Evolutionary conservation across 2,329 filamentous ascomycete species (phyloP).

Genomic region (Penicillium sp.): DNA sequence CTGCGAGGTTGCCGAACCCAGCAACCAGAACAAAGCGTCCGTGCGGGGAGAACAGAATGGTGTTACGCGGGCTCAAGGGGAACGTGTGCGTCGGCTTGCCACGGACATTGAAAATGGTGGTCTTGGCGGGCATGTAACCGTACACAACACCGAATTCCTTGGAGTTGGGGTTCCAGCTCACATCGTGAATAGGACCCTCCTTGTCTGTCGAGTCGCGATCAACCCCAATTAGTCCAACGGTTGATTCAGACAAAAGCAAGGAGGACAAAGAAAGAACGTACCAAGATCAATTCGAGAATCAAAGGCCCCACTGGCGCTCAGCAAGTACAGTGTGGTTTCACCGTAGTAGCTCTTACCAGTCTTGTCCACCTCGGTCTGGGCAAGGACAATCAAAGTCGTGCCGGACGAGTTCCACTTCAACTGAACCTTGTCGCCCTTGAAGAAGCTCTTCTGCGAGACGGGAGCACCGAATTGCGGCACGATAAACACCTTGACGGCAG

Average conservation of each 20-base stretch:
- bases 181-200: constrained; percentile 95
- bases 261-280: constrained; percentile 26
- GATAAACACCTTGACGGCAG: constrained; percentile 88
- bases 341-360: constrained; percentile 99
- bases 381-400: constrained; percentile 85
- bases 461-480: constrained; percentile 77
- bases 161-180: constrained; percentile 96
- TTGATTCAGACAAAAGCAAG: too few relatives aligned
- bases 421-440: constrained; percentile 98
- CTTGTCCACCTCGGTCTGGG: constrained; percentile 96
- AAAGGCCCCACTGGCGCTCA: constrained; percentile 85
- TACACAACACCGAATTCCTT: constrained; percentile 98
- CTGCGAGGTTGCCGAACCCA: constrained; percentile 94
- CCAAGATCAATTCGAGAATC: constrained; percentile 81
- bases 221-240: too few relatives aligned
- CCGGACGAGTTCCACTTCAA: constrained; percentile 95
- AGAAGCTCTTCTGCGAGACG: constrained; percentile 96
- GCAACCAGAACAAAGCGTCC: constrained; percentile 90
- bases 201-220: constrained; percentile 56
- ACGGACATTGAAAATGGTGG: constrained; percentile 91
- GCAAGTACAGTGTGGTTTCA: constrained; percentile 92
- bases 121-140: constrained; percentile 98
- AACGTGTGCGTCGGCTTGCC: constrained; percentile 80
- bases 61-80: constrained; percentile 82
- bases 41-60: constrained; percentile 87